A percentile compares a stretch with the other conserved stretches of the same genome.
phyloP scores from a whole-genome alignment of 179 eudicot species.

The Carnegiea gigantea region DNA sequence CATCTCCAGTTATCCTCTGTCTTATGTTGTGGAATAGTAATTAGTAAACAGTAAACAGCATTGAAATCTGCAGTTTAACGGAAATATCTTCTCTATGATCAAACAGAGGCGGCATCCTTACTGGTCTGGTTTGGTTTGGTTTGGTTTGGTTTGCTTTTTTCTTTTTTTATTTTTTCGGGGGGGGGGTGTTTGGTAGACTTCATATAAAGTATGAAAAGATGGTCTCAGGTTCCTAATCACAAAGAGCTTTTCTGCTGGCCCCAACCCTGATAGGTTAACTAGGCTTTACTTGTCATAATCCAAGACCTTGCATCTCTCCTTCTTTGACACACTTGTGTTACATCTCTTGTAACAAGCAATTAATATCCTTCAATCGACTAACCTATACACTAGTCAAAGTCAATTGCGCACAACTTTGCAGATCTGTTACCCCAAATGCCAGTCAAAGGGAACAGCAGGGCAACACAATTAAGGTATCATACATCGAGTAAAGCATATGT shows the following conservation, averaged over 20 bases:
- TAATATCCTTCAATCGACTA: not conserved
- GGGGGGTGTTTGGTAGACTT: too few species aligned
- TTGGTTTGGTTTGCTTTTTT: too few species aligned
- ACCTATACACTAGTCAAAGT: too few species aligned
- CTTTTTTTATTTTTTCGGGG: too few species aligned
- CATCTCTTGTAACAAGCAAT: not conserved
- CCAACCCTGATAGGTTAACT: not conserved
- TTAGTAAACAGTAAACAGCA: too few species aligned
- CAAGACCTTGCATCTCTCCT: not conserved
- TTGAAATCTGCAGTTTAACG: not conserved
- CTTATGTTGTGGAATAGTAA: not conserved
- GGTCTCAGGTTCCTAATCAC: not conserved
- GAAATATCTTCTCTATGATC: not conserved
- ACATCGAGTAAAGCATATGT: constrained; percentile 15
- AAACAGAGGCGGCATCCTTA: too few species aligned
- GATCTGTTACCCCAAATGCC: too few species aligned
- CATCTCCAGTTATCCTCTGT: not conserved
- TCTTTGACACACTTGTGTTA: too few species aligned
- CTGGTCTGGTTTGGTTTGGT: too few species aligned
- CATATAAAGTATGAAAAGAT: not conserved
- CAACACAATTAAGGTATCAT: not conserved
- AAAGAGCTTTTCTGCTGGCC: not conserved
- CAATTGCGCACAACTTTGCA: not conserved
- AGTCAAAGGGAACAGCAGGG: not conserved
- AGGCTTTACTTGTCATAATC: too few species aligned